Evolutionary conservation across 352 stramenopile genomes (phyloP), one percentile per base, ranked within the genome.

Genomic region (Globisporangium recalcitrans): DNA sequence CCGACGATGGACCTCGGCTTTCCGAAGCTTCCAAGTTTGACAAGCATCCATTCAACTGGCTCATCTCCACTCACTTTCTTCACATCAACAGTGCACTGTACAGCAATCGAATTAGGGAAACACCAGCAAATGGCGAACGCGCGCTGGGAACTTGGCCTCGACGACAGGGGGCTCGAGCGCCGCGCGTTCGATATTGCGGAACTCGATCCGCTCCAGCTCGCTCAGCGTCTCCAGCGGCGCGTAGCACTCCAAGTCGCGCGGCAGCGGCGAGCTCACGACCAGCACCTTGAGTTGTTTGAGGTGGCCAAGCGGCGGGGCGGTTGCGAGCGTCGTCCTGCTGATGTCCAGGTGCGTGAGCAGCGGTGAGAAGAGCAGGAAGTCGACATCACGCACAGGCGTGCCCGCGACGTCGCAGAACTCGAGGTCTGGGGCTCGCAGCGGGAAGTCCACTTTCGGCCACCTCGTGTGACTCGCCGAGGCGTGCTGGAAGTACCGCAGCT

Each of bases 401-500:
- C 11, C 11, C 21, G 52, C 34, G 32, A 58, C 32, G 5, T 48
- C 32, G 32, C 52, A 58, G 34, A 21, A 58, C 32, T 44, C 31
- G 34, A 58, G 52, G 7, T 58, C 52, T 13, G 52, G 52, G 4
- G 52, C 34, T 24, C 22, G 21, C 52, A 58, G 52, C 1, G 52
- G 52, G 31, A 58, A 46, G 36, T 58, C 52, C 21, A 58, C 19
- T 19, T 54, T 54, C 1, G 52, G 36, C 31, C 52, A 46, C 32
- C 52, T 47, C 32, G 21, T 46, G 52, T n/a, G 52, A 1, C 10
- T 46, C 16, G 32, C 31, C 13, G 52, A 44, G 21, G 46, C 32
- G 32, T 58, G 36, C 31, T 46, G 27, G 36, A 58, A 58, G 34
- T 58, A 32, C 2, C 32, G n/a, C 52, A 58, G 32, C 29, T 58